phyloP scores from a whole-genome alignment of 1,139 yeast species.

The Blastobotrys petasosporus region DNA sequence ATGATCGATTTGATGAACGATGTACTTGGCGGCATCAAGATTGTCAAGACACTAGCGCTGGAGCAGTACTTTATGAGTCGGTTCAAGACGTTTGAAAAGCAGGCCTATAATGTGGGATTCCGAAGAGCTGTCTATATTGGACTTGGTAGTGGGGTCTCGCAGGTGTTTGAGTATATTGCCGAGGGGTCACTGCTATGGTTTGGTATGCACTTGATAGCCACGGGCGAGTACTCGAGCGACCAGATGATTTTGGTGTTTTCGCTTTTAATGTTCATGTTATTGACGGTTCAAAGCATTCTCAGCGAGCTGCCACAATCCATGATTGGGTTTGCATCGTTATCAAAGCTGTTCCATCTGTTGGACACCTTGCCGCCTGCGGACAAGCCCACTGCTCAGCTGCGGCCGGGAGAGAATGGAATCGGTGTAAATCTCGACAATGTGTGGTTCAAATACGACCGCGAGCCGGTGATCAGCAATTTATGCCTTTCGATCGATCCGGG shows the following conservation, averaged over 20 bases:
- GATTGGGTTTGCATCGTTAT: constrained; percentile 47
- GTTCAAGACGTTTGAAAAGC: constrained; percentile 33
- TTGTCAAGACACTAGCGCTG: constrained; percentile 55
- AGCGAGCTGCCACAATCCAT: constrained; percentile 68
- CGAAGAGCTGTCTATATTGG: constrained; percentile 38
- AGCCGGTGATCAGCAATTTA: constrained; percentile 18
- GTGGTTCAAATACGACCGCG: constrained; percentile 1
- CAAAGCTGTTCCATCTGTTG: constrained; percentile 11
- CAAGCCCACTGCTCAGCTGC: too few relatives aligned
- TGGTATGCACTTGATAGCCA: constrained; percentile 65
- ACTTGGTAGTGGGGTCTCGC: constrained; percentile 55
- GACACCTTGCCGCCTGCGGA: not conserved
- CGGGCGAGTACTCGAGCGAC: constrained; percentile 47
- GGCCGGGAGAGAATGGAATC: too few relatives aligned
- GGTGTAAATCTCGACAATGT: not conserved
- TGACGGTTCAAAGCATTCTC: constrained; percentile 54
- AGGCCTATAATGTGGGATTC: constrained; percentile 17
- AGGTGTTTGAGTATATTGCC: constrained; percentile 50
- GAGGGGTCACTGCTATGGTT: constrained; percentile 69
- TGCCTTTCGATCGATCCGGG: constrained; percentile 49
- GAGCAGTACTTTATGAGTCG: constrained; percentile 42
- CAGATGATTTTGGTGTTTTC: constrained; percentile 65
- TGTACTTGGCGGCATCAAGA: constrained; percentile 51
- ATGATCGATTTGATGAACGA: constrained; percentile 56
- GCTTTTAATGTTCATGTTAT: constrained; percentile 64